phyloP scores from a whole-genome alignment of 805 yeast species.

The Teunomyces tritomae region DNA sequence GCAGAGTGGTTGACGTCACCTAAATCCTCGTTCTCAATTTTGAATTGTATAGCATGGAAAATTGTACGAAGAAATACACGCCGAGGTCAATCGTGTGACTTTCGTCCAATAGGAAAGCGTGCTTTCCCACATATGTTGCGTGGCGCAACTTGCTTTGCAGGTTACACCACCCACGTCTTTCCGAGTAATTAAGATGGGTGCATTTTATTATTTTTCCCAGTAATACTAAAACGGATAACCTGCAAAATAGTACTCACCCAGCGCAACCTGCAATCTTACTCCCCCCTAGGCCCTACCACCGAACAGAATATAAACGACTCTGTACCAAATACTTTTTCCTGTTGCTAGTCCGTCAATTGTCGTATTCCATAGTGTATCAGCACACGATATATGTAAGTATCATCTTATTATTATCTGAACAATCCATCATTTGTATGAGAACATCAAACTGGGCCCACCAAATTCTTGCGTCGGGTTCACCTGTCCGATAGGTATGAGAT shows the following conservation, averaged over 20 bases:
- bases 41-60: background rate
- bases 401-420: background rate
- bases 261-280: background rate
- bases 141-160: background rate
- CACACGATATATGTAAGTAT: conserved; percentile 1
- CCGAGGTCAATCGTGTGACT: conserved; percentile 1
- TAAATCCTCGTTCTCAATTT: too few relatives aligned
- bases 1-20: background rate
- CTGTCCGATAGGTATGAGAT: background rate
- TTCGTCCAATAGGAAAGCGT: conserved; percentile 1
- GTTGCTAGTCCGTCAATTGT: conserved; percentile 4
- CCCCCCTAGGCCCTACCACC: conserved; percentile 1
- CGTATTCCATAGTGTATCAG: conserved; percentile 1
- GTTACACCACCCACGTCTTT: background rate
- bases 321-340: conserved; percentile 3
- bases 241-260: background rate
- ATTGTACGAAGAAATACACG: background rate
- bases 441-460: background rate
- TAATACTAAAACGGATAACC: background rate
- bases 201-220: too few relatives aligned
- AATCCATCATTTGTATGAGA: background rate
- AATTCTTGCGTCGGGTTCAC: background rate
- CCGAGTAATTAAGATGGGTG: too few relatives aligned
- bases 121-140: background rate
- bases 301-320: background rate